Base-by-base conservation (phyloP, 2,329 filamentous ascomycete genomes). In the Plenodomus biglobosus region DNA sequence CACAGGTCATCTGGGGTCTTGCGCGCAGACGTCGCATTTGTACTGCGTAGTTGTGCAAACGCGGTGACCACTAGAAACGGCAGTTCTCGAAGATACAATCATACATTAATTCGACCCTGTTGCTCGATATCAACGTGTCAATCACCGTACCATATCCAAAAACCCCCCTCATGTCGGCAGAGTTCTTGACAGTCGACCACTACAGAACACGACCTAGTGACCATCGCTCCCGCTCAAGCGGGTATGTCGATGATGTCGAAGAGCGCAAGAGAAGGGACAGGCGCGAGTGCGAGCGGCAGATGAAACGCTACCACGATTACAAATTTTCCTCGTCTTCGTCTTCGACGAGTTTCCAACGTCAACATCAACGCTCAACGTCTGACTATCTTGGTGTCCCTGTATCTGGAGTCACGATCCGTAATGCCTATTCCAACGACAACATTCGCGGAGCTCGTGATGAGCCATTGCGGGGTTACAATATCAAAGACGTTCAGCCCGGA, bases 151-250 rank as follows among this genome's bases (percentile, higher is more conserved):
- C 8, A 32, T 27, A 21, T n/a, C 20, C 10, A 15, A 19, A 19
- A 16, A 57, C 53, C 52, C 44, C 56, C 13, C 36, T 47, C n/a
- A 39, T 38, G 6, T 58, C 56, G 27, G 18, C 46, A 4, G 49
- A 58, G 2, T 54, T 59, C 38, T 37, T 61, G 8, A 56, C 55
- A 16, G 42, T 51, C 17, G 43, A 49, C 19, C 48, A 51, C 8
- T 41, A 44, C 19, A 34, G 38, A 22, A 32, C 36, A 30, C 37
- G 46, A 32, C 50, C 43, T 1, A 42, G 42, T 19, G 40, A 44
- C 8, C 59, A 55, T 38, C 61, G 63, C 13, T 61, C 60, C 8
- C 55, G 59, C 16, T 62, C 59, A 22, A 60, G 56, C n/a, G 59
- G 56, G 4, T 56, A 65, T 50, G 49, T 55, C 15, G 63, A 66